Conservation (phyloP, 495 filamentous ascomycete genomes). For the Aspergillus ostianus region DNA sequence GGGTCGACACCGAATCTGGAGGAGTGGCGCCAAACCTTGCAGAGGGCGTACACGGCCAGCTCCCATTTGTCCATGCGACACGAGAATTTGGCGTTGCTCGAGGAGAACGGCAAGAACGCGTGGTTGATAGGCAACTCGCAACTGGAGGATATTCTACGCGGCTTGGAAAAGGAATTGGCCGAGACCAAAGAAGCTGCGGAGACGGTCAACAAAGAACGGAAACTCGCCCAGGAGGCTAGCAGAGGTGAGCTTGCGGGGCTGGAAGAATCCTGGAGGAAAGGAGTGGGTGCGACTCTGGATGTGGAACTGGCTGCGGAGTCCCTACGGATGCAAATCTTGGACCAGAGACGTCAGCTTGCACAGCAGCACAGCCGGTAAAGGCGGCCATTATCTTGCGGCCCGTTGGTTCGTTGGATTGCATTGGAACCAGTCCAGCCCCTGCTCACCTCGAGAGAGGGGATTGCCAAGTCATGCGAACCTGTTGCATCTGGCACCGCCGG, state of each 20-base stretch:
- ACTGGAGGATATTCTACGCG: conserved; percentile 67
- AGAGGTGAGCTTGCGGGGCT: conserved; percentile 65
- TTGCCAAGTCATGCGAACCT: neutral
- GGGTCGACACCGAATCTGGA: conserved; percentile 32
- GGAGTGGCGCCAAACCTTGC: conserved; percentile 38
- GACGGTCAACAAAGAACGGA: conserved; percentile 66
- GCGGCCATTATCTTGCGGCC: neutral
- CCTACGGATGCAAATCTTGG: conserved; percentile 62
- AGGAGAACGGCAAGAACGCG: conserved; percentile 80
- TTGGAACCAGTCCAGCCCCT: neutral
- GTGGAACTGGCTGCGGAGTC: conserved; percentile 73
- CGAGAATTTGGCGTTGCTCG: conserved; percentile 70
- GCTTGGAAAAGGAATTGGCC: conserved; percentile 76
- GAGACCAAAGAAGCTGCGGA: conserved; percentile 63
- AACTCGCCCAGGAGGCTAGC: conserved; percentile 65
- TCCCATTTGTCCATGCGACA: conserved; percentile 65
- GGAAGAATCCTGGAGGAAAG: conserved; percentile 71
- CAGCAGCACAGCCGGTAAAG: conserved; percentile 36
- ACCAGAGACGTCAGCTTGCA: conserved; percentile 44
- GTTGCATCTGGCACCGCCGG: neutral
- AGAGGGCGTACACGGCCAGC: conserved; percentile 59
- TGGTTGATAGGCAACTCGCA: conserved; percentile 86
- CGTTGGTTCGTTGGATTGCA: neutral
- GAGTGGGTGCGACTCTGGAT: conserved; percentile 69
- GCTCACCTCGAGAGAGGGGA: too few relatives aligned